Base-by-base conservation (phyloP, 2,329 filamentous ascomycete species). In the Cercospora brassicicola region DNA sequence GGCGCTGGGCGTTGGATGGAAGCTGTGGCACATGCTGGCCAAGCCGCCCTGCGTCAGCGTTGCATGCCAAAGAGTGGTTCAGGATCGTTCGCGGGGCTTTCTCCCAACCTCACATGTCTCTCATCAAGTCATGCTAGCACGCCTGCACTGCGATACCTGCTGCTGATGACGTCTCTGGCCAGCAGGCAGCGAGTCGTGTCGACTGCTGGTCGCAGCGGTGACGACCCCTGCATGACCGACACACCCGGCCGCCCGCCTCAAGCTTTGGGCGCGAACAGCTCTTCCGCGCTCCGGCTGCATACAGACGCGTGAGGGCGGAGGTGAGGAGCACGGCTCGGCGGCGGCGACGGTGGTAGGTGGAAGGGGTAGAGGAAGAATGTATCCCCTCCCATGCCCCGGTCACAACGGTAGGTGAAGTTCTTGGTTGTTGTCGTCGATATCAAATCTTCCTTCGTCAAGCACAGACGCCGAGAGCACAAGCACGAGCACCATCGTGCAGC, bases 391-490 rank as follows among this genome's bases (percentile, higher is more conserved):
- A 6, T 11, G 26, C 11, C 48, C 48, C 23, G 11, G 23, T 28
- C 48, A 6, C 23, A 23, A 28, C 13, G 20, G 20, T 23, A 55
- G 48, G 48, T 28, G 23, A 28, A 30, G 13, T 28, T 11, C n/a
- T 31, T 33, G 15, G 57, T 33, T 20, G 42, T 28, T 62, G 39
- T 31, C 42, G 48, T 31, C n/a, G 59, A 61, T 45, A 39, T 61
- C 36, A 45, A 42, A 61, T 61, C 59, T 39, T 53, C 42, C 18
- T 62, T 7, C 18, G 26, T 42, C 23, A 36, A 31, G 61, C 61
- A 64, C 61, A 64, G 61, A 64, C 61, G 61, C 31, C 30, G 48
- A 56, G 31, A 56, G 61, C 18, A 56, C 31, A 5, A 56, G 28
- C 48, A 18, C 28, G 20, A 31, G 28, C 48, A 10, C n/a, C 39